Percentiles rank a stretch among this genome's conserved stretches.
phyloP scores from a whole-genome alignment of 2,329 filamentous ascomycete genomes.

The Calonectria henricotiae region DNA sequence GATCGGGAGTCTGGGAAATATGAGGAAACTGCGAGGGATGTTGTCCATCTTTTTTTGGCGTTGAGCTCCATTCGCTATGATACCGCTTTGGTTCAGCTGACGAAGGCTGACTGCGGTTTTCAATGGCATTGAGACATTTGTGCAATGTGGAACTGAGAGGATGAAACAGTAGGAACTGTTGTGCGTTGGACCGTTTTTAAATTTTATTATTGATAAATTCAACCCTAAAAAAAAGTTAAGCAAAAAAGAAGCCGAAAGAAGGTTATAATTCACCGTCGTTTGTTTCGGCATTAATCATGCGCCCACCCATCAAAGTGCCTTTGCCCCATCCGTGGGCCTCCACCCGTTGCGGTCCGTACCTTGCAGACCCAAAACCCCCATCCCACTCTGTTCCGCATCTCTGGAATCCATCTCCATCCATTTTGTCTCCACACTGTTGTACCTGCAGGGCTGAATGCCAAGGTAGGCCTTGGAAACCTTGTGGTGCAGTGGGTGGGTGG shows the following conservation, averaged over 20 bases:
- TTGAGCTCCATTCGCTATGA: slow-evolving; percentile 15
- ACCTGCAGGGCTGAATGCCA: slow-evolving; percentile 29
- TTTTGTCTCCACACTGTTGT: slow-evolving; percentile 25
- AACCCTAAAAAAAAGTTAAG: neutral
- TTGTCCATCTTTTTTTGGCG: neutral
- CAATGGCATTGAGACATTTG: slow-evolving; percentile 2
- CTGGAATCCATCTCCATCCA: slow-evolving; percentile 15
- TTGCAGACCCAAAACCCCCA: slow-evolving; percentile 18
- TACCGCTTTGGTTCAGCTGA: slow-evolving; percentile 4
- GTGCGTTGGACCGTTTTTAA: neutral
- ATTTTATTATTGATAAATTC: neutral
- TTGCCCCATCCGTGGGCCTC: neutral
- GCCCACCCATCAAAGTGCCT: neutral
- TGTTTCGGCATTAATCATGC: neutral
- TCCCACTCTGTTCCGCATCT: slow-evolving; percentile 9
- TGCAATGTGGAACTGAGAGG: neutral
- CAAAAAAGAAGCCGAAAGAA: neutral
- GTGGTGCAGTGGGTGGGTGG: neutral
- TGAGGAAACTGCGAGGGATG: neutral
- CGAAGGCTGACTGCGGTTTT: slow-evolving; percentile 19
- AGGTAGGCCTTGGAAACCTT: neutral
- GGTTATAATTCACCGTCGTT: neutral
- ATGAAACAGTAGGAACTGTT: neutral
- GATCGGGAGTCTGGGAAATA: slow-evolving; percentile 4
- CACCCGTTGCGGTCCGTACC: slow-evolving; percentile 20